Base-by-base conservation (phyloP, 2,329 filamentous ascomycete genomes). In the Stagonosporopsis tanaceti region DNA sequence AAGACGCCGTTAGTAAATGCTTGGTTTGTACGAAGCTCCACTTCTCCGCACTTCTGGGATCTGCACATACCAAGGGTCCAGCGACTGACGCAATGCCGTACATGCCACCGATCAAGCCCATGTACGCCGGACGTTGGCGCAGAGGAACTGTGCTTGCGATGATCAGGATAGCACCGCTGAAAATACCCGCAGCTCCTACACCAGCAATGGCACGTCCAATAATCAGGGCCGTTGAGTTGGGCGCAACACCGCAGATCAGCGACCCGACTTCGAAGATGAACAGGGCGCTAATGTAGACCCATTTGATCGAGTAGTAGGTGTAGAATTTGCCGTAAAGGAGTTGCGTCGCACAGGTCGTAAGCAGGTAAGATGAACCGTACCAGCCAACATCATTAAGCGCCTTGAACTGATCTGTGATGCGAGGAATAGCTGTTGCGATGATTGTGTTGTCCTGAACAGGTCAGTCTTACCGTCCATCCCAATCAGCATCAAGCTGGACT, bases 241-340 rank as follows among this genome's bases (percentile, higher is more conserved):
- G 81, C 7, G 82, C 82, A 27, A 79, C 76, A 62, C 79, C 83
- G 58, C 82, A 84, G 51, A 85, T 73, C 12, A 81, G 71, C n/a
- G 79, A 81, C 17, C 83, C 83, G 48, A 84, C 53, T 64, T 84
- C 81, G 68, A 85, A 85, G 66, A 82, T 77, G 57, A 74, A 62
- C 24, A 83, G 72, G 0, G 78, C 78, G 15, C 60, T 59, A 8
- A 84, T 60, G 65, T 78, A 83, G 40, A 80, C 70, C 75, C 75
- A 80, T 68, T 84, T 84, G 66, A 76, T 76, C 14, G 67, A 71
- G 63, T 79, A 81, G 70, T 77, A 81, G 28, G 78, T 80, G 67
- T 81, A 82, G 50, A 82, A 73, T 54, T 77, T 77, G 45, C 75
- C 74, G 62, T 73, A 77, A 59, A 76, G 71, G 52, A 76, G 71